Percentiles rank a stretch among this genome's conserved stretches.
Evolutionary conservation across 2,329 filamentous ascomycete genomes (phyloP).

Genomic region (Aspergillus luchuensis): DNA sequence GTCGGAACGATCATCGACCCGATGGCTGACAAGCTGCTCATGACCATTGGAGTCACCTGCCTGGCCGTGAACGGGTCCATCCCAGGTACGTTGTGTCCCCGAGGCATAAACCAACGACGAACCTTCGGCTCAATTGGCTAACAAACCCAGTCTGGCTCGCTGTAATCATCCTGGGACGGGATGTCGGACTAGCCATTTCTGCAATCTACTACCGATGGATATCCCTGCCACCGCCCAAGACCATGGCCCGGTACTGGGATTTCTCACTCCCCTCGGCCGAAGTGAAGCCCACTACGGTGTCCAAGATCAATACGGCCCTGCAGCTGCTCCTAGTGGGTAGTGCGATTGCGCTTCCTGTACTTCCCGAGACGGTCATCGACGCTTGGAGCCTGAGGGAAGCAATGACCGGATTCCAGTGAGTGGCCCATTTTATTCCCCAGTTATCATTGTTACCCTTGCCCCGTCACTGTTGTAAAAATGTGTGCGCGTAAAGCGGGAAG

Average conservation of each 20-base stretch:
- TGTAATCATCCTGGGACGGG: constrained; percentile 84
- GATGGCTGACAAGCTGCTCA: constrained; percentile 94
- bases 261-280: constrained; percentile 72
- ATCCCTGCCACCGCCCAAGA: constrained; percentile 89
- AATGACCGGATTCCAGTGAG: constrained; percentile 51
- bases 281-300: constrained; percentile 48
- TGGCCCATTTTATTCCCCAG: constrained; percentile 10
- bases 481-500: background rate
- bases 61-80: constrained; percentile 80
- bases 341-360: constrained; percentile 76
- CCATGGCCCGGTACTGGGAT: constrained; percentile 92
- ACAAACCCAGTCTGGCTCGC: constrained; percentile 72
- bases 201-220: constrained; percentile 97
- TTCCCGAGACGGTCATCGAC: constrained; percentile 59
- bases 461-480: background rate
- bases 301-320: constrained; percentile 81
- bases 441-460: background rate
- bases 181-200: constrained; percentile 77
- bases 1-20: constrained; percentile 94
- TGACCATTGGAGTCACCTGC: constrained; percentile 88
- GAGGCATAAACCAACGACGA: background rate
- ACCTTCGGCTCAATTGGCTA: background rate
- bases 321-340: constrained; percentile 84
- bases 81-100: constrained; percentile 60
- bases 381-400: constrained; percentile 64